Evolutionary conservation across 176 grass and related monocot genomes (phyloP), one percentile per base, ranked within the genome.

Genomic region (Melocanna baccifera): DNA sequence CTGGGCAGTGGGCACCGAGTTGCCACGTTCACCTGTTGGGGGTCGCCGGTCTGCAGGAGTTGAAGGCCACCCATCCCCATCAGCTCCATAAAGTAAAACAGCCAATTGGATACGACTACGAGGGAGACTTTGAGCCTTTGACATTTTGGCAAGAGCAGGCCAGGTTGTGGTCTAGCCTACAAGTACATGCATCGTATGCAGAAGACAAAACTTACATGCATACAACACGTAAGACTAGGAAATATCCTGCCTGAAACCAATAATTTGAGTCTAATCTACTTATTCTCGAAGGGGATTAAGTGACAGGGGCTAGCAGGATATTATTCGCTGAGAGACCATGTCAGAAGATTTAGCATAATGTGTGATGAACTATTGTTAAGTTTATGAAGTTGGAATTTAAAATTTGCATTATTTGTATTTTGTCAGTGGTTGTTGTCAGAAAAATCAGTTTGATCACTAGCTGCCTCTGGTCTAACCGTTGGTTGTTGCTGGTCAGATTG

Each of bases 11-110:
- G 3, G 3, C 57, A 67, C 48, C 88, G 88, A 83, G 75, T 79
- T 9, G 66, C 88, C 67, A 67, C 88, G 12, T 86, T 67, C 88
- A 78, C 36, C 66, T 58, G 46, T 28, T 86, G 79, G 88, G 88
- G 64, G 47, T 47, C 79, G 58, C 88, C 73, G 73, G 39, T 90
- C 67, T 14, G 79, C 42, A 56, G 29, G 79, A 42, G 58, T 46
- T 40, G 65, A 90, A 78, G 73, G 88, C 12, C 88, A 50, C 43
- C 28, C 67, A 46, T 85, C 70, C 34, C 43, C 4, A 34, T 81
- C 62, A 63, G 41, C 6, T 68, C 40, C 77, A 80, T 75, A 50
- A 37, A 85, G 32, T n/a, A 81, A 7, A 52, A 67, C 71, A 75
- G 40, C 43, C 88, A 86, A 81, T 77, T 77, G 25, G 6, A 56